These are phyloP conservation scores for Anthracocystis setariae DNA, from an alignment of 1,284 basidiomycete genomes.

Conservation along the genomic window DNA sequence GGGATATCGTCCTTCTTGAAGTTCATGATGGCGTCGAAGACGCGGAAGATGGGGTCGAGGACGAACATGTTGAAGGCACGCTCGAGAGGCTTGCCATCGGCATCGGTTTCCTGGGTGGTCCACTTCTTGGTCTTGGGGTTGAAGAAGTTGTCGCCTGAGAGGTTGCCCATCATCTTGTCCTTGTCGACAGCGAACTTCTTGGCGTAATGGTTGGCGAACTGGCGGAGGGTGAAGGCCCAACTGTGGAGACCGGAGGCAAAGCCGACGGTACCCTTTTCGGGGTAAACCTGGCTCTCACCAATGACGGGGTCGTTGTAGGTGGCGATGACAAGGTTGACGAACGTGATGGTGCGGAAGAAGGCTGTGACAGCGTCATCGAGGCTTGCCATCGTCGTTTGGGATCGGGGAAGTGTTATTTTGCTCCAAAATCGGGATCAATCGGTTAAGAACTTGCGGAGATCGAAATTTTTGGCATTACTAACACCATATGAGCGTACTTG, in stretches of 20 bases:
- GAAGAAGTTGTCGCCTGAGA: slow-evolving; percentile 99
- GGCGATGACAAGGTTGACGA: slow-evolving; percentile 97
- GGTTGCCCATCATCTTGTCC: slow-evolving; percentile 96
- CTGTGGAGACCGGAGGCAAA: slow-evolving; percentile 99
- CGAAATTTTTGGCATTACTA: too few species aligned
- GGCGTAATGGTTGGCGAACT: slow-evolving; percentile 93
- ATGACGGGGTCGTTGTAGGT: slow-evolving; percentile 95
- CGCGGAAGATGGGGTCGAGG: slow-evolving; percentile 98
- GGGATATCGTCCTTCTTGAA: slow-evolving; percentile 94
- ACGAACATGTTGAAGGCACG: slow-evolving; percentile 78
- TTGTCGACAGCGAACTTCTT: slow-evolving; percentile 99
- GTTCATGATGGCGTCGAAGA: slow-evolving; percentile 99
- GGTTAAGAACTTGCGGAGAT: too few species aligned
- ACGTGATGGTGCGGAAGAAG: slow-evolving; percentile 97
- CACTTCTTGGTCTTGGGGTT: slow-evolving; percentile 98
- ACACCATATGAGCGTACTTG: too few species aligned
- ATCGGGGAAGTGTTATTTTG: too few species aligned
- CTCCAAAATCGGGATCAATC: too few species aligned
- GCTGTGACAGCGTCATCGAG: too few species aligned
- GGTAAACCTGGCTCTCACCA: slow-evolving; percentile 99
- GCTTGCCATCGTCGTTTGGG: too few species aligned
- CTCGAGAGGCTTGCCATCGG: slow-evolving; percentile 86
- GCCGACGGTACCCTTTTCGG: slow-evolving; percentile 96
- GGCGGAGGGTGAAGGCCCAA: slow-evolving; percentile 98
- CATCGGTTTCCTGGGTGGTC: slow-evolving; percentile 81